Evolutionary conservation across 169 alveolate genomes (phyloP).

Genomic region (Cryptosporidium felis): DNA sequence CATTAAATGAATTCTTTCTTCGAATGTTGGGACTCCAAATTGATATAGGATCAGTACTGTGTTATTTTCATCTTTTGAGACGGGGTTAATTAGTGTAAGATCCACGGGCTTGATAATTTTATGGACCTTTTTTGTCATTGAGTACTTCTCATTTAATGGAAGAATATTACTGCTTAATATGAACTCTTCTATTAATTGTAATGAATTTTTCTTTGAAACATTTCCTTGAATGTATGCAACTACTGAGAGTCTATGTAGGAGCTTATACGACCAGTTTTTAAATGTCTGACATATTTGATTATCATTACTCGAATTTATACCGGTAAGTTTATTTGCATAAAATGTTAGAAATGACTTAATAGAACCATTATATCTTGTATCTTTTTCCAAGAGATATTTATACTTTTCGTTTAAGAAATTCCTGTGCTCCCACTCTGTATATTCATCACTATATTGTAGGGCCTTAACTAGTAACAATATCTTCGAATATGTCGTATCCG

Average conservation of each 20-base stretch:
- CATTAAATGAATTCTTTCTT: conserved; percentile 54
- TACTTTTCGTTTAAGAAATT: background rate
- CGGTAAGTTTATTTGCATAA: background rate
- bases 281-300: conserved; percentile 3
- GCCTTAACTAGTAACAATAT: background rate
- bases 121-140: conserved; percentile 19
- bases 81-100: conserved; percentile 20
- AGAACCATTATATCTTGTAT: background rate
- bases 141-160: conserved; percentile 33
- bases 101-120: conserved; percentile 25
- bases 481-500: conserved; percentile 32
- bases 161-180: conserved; percentile 11
- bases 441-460: conserved; percentile 2
- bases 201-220: conserved; percentile 19
- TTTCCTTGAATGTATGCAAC: conserved; percentile 57
- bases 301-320: background rate
- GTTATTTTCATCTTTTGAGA: conserved; percentile 15
- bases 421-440: conserved; percentile 56
- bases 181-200: conserved; percentile 21
- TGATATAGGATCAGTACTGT: conserved; percentile 22
- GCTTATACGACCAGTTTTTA: conserved; percentile 33
- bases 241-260: conserved; percentile 50
- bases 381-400: background rate
- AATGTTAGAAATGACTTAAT: background rate
- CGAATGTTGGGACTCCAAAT: conserved; percentile 59